Conservation (phyloP, 2,329 filamentous ascomycete genomes). For the Colletotrichum sp. region DNA sequence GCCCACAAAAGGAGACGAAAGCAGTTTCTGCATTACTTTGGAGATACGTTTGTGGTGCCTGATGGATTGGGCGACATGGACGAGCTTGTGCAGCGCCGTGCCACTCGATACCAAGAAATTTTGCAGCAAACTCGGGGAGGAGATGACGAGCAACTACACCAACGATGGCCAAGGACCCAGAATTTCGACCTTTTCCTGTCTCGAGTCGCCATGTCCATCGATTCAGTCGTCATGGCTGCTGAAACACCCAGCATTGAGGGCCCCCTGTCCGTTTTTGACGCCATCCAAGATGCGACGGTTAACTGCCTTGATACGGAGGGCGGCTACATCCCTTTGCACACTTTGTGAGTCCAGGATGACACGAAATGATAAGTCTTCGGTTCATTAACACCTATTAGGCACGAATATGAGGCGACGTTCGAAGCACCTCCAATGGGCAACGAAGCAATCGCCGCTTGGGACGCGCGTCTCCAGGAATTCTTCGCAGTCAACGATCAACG, state of each 20-base stretch:
- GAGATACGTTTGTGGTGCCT: conserved; percentile 18
- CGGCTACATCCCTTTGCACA: conserved; percentile 9
- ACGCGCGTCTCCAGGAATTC: conserved; percentile 14
- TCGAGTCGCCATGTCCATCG: conserved; percentile 17
- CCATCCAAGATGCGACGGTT: conserved; percentile 1
- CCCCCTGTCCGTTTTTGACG: conserved; percentile 5
- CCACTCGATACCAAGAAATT: background rate
- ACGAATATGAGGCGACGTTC: conserved; percentile 18
- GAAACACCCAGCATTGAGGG: background rate
- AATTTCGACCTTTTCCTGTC: conserved; percentile 16
- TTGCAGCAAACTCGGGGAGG: background rate
- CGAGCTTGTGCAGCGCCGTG: conserved; percentile 13
- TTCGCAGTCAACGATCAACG: background rate
- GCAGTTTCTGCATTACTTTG: conserved; percentile 13
- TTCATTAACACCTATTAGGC: background rate
- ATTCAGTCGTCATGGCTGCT: conserved; percentile 17
- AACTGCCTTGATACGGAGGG: conserved; percentile 11
- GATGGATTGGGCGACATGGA: conserved; percentile 20
- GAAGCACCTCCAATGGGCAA: conserved; percentile 15
- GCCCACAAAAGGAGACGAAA: conserved; percentile 10
- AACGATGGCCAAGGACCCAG: conserved; percentile 14
- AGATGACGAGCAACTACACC: background rate
- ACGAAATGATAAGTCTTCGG: background rate
- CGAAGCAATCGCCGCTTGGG: conserved; percentile 10
- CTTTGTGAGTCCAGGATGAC: background rate